A percentile compares a stretch with the other conserved stretches of the same genome.
Evolutionary conservation across 2,329 filamentous ascomycete species (phyloP).

Genomic region (Acrocalymma vagum): DNA sequence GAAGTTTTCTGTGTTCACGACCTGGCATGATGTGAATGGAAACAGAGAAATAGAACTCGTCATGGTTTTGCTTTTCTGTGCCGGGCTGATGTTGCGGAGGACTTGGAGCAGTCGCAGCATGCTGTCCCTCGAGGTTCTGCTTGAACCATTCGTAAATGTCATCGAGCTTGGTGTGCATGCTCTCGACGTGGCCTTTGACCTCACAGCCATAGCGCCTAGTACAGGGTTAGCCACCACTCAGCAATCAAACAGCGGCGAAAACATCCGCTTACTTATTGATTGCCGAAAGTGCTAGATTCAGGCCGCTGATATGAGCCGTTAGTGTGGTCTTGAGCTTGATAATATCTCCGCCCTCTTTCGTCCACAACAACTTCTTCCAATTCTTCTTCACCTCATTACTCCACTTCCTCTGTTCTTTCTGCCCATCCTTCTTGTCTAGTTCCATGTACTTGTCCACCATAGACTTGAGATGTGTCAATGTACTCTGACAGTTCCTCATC

Average conservation of each 20-base stretch:
- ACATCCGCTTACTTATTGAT: constrained; percentile 8
- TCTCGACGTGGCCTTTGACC: constrained; percentile 2
- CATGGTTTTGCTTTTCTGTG: too few species aligned
- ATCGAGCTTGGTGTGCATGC: constrained; percentile 8
- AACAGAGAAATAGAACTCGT: too few species aligned
- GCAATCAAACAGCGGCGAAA: background rate
- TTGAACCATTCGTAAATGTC: constrained; percentile 17
- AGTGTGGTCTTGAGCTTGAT: constrained; percentile 6
- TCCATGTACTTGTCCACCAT: constrained; percentile 7
- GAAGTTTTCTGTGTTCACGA: too few species aligned
- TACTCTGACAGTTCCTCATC: constrained; percentile 6
- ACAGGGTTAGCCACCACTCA: background rate
- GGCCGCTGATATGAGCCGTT: constrained; percentile 9
- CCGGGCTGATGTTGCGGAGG: too few species aligned
- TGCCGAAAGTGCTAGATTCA: constrained; percentile 8
- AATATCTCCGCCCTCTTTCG: constrained; percentile 12
- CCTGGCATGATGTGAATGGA: too few species aligned
- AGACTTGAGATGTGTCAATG: constrained; percentile 5
- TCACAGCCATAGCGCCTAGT: background rate
- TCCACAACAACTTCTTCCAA: constrained; percentile 15
- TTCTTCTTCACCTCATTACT: constrained; percentile 6
- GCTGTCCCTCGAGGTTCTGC: constrained; percentile 8
- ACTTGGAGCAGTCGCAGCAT: too few species aligned
- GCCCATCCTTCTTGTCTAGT: background rate
- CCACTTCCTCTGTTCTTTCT: constrained; percentile 4